These are phyloP conservation scores for Ciborinia camelliae DNA, from an alignment of 2,329 filamentous ascomycete genomes.

Conservation along the genomic window DNA sequence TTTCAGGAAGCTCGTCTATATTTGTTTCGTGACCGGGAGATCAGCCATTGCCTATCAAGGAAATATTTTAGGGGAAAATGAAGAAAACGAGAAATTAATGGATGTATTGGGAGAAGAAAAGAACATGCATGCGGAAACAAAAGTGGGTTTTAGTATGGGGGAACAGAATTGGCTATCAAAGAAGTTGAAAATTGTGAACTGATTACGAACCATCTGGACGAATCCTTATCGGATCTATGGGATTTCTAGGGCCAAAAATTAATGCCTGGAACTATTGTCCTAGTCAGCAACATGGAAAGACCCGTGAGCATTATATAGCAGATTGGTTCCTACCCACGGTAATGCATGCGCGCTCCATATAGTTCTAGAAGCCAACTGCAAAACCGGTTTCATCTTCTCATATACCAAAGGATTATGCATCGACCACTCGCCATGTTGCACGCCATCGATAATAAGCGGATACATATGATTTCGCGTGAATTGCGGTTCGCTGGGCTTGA, in stretches of 20 bases:
- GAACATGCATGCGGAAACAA: too few relatives aligned
- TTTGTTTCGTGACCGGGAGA: too few relatives aligned
- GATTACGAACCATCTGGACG: not conserved
- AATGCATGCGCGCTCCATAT: slow-evolving; percentile 22
- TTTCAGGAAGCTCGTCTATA: not conserved
- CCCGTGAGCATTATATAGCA: not conserved
- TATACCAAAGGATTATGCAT: slow-evolving; percentile 26
- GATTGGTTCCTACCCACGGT: slow-evolving; percentile 22
- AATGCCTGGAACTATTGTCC: not conserved
- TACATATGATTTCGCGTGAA: slow-evolving; percentile 20
- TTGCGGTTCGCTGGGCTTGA: not conserved
- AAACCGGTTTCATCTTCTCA: slow-evolving; percentile 21
- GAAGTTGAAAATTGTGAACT: too few relatives aligned
- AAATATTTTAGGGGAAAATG: too few relatives aligned
- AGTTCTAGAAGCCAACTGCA: slow-evolving; percentile 34
- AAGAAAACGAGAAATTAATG: too few relatives aligned
- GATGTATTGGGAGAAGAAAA: too few relatives aligned
- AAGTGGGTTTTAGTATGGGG: too few relatives aligned
- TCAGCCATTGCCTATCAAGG: not conserved
- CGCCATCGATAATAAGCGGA: slow-evolving; percentile 10
- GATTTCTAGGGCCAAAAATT: not conserved
- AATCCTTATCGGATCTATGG: not conserved
- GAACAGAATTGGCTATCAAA: too few relatives aligned
- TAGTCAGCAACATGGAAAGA: not conserved
- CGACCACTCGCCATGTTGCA: slow-evolving; percentile 20